Conservation (phyloP, 345 rosid genomes). For the Pugionium cornutum region DNA sequence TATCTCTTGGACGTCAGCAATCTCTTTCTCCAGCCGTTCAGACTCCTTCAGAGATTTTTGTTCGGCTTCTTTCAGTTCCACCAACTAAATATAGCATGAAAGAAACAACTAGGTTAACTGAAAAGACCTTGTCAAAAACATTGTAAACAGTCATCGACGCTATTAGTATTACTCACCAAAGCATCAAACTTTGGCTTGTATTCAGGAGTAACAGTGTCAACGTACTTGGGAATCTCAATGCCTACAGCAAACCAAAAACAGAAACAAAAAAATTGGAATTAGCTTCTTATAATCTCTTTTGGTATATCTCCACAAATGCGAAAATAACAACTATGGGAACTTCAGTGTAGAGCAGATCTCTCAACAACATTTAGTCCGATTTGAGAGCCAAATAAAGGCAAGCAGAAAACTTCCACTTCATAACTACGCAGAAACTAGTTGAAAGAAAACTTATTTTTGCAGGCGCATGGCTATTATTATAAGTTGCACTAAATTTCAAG, state of each 20-base stretch:
- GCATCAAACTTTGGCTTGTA: constrained; percentile 93
- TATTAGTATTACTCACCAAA: constrained; percentile 54
- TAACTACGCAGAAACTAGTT: no score
- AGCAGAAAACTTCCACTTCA: not conserved
- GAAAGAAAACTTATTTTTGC: no score
- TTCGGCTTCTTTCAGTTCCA: constrained; percentile 93
- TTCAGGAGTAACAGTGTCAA: constrained; percentile 84
- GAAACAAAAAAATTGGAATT: not conserved
- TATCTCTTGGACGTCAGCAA: constrained; percentile 78
- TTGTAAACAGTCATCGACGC: constrained; percentile 1
- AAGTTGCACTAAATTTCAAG: not conserved
- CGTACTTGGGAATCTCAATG: constrained; percentile 80
- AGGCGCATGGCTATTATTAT: no score
- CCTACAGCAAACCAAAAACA: constrained; percentile 47
- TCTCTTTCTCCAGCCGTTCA: constrained; percentile 78
- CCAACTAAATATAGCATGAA: constrained; percentile 47
- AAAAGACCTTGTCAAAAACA: not conserved
- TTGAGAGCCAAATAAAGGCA: not conserved
- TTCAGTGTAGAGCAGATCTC: not conserved
- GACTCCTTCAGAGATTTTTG: constrained; percentile 80
- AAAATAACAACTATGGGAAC: not conserved
- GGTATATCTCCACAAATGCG: not conserved
- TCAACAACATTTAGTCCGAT: no score
- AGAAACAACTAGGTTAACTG: not conserved
- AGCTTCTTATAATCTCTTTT: constrained; percentile 1